Evolutionary conservation across 352 stramenopile genomes (phyloP), one percentile per base, ranked within the genome.

Genomic region (Aphanomyces astaci): DNA sequence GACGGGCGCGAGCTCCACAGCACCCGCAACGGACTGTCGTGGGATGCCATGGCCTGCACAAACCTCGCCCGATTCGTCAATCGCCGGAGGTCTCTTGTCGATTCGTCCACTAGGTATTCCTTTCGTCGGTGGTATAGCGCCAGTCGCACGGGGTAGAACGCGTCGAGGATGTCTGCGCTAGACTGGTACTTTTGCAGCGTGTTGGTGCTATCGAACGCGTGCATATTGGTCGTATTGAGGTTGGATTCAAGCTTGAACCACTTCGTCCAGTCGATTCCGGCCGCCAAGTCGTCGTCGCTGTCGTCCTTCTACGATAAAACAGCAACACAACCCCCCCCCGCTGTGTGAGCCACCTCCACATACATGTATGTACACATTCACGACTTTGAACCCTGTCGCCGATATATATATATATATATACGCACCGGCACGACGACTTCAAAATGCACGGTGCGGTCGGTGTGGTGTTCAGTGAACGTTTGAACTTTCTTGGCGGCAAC

Each of bases 61-160:
- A 99, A 99, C 3, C 95, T 90, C 53, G 98, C 97, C 73, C 98
- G 97, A 78, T 98, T 98, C 51, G 82, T 75, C 39, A 98, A 77
- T n/a, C 96, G 94, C 49, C 82, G 72, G 7, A 97, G 78, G 22
- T 98, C 92, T 17, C 82, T 80, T 0, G 73, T 59, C 62, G 97
- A 86, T 57, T 89, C 96, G 31, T 89, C 74, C 32, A 92, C 76
- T 7, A 97, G 55, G 70, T 90, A 72, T 2, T 76, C 75, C 71
- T 97, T 97, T 32, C 93, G 81, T 52, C 88, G 78, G 55, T 75
- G 64, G 71, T 98, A 98, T 46, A 94, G 73, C 19, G 90, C 76
- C 3, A 98, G 73, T 24, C 97, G 92, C 33, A 98, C 78, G n/a
- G 76, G 65, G 72, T 92, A 99, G 72, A 99, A 99, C 32, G 88